Conservation (phyloP, 768 basidiomycete genomes). For the Myochromella boudieri region DNA sequence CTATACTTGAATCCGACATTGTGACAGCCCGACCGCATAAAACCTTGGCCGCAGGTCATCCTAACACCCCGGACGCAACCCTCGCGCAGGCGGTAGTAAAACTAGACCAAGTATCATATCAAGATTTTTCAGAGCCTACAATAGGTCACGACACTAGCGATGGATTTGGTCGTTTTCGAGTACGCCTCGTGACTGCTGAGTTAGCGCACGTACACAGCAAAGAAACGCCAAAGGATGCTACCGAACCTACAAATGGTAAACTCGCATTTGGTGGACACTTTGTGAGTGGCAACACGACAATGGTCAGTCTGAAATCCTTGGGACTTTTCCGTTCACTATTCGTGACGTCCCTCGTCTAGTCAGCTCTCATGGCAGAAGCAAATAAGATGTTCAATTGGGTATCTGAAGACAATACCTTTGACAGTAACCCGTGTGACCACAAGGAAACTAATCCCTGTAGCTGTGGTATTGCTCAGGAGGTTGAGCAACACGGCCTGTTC, state of each 20-base stretch:
- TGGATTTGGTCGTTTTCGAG: conserved; percentile 14
- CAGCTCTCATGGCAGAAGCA: conserved; percentile 19
- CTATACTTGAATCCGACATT: conserved; percentile 16
- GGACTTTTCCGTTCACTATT: neutral
- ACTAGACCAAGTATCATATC: neutral
- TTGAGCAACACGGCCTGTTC: conserved; percentile 21
- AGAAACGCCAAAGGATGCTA: conserved; percentile 11
- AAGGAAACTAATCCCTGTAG: conserved; percentile 14
- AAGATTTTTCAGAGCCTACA: neutral
- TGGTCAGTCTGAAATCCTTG: conserved; percentile 13
- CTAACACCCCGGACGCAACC: neutral
- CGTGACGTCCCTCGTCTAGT: conserved; percentile 6
- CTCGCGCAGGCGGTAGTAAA: neutral
- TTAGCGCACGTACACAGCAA: conserved; percentile 17
- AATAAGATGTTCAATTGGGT: conserved; percentile 17
- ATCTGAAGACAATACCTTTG: conserved; percentile 6
- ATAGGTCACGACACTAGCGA: neutral
- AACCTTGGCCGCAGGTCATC: neutral
- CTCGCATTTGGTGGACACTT: conserved; percentile 20
- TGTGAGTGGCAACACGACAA: conserved; percentile 20
- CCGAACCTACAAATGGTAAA: conserved; percentile 16
- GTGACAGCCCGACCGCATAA: conserved; percentile 12
- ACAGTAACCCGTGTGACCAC: conserved; percentile 15
- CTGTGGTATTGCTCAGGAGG: conserved; percentile 21
- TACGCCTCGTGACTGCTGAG: conserved; percentile 22